Base-by-base conservation (phyloP, 2,329 filamentous ascomycete species). In the Plectosphaerella cucumerina region DNA sequence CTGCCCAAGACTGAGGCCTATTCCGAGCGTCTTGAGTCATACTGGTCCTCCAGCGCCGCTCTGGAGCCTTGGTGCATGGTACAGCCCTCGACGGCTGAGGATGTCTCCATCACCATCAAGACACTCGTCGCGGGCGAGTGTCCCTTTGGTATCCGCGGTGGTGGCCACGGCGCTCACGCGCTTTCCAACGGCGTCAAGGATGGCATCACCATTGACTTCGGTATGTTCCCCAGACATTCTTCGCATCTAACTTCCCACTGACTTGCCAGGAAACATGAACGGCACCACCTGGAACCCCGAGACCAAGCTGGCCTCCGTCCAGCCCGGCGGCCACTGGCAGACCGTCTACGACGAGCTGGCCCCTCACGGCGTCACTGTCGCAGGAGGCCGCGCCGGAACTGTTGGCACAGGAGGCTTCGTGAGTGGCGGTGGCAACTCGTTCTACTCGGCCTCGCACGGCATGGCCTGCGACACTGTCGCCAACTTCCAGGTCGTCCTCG, bases 401-500 rank as follows among this genome's bases (percentile, higher is more conserved):
- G 65, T 71, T n/a, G 68, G 68, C 5, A 58, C 64, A 5, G 66
- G 65, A 10, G 68, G 68, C 3, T 67, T 68, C 20, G 49, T 66
- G 2, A 60, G 62, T 0, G 68, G 68, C 1, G 70, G 70, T 21
- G 69, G 69, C 20, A 65, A 66, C 50, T 69, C 67, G 2, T 71
- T 66, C 50, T 62, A 69, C 46, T 65, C 62, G 5, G 65, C 57
- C 3, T 63, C 62, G 1, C 62, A 70, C 22, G 77, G 78, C 2
- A 74, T 72, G 58, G 71, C 68, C 6, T 75, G 71, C 49, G 75
- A 79, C 55, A 72, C 68, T 11, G 68, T 77, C 6, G 55, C 59
- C 21, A 69, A 66, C 26, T 77, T 66, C 49, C 65, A 80, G 55
- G 65, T 82, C 4, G 76, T 82, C 1, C 64, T 77, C 1, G 69